Percentiles rank a stretch among this genome's conserved stretches.
Conservation (phyloP, 192 early-diverging fungal genomes). For the Glomus cerebriforme region DNA sequence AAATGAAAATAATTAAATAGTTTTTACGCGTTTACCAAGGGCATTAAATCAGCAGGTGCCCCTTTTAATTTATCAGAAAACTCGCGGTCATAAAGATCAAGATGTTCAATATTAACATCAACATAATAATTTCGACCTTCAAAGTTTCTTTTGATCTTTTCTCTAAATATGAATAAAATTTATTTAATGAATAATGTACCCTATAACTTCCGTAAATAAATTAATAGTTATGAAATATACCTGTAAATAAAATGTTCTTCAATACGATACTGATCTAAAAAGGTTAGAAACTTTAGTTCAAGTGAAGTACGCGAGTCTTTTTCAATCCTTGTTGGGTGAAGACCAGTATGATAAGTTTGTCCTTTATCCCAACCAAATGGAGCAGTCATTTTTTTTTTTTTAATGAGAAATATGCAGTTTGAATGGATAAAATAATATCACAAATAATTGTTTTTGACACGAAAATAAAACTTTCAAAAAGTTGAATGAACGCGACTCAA, state of each 20-base stretch:
- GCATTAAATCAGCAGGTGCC: not conserved
- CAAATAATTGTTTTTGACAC: too few species aligned
- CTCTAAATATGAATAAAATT: slow-evolving; percentile 3
- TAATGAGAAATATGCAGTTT: too few species aligned
- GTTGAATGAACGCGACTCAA: not conserved
- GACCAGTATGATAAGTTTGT: slow-evolving; percentile 69
- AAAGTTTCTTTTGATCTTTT: slow-evolving; percentile 29
- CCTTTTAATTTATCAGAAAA: slow-evolving; percentile 7
- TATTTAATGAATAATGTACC: not conserved
- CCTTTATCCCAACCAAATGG: slow-evolving; percentile 84
- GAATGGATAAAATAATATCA: too few species aligned
- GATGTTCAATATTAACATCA: slow-evolving; percentile 1
- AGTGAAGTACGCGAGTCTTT: slow-evolving; percentile 59
- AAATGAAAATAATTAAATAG: not conserved
- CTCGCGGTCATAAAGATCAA: not conserved
- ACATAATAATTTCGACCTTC: slow-evolving; percentile 4
- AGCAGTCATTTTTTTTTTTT: slow-evolving; percentile 37
- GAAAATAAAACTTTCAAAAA: not conserved
- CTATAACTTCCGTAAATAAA: not conserved
- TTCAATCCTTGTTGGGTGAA: slow-evolving; percentile 60
- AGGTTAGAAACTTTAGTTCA: slow-evolving; percentile 73
- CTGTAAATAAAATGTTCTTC: slow-evolving; percentile 85
- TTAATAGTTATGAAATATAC: slow-evolving; percentile 36
- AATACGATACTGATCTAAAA: slow-evolving; percentile 85
- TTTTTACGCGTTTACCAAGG: slow-evolving; percentile 20